phyloP scores from a whole-genome alignment of 2,329 filamentous ascomycete species.

The Trematosphaeria pertusa region DNA sequence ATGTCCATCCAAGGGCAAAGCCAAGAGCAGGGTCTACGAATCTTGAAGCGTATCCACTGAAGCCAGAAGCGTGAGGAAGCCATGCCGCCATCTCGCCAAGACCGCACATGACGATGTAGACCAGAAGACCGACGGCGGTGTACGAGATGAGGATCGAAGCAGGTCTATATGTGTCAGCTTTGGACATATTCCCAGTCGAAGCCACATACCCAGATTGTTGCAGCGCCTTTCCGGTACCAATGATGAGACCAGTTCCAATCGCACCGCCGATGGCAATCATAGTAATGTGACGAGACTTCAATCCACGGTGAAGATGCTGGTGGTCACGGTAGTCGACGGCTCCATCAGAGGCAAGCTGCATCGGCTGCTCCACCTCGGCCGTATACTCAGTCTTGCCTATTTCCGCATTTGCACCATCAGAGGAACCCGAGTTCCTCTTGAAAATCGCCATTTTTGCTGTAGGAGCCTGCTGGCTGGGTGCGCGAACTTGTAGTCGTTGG shows the following conservation, averaged over 20 bases:
- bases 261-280: constrained; percentile 78
- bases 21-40: constrained; percentile 83
- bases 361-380: constrained; percentile 7
- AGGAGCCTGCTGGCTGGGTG: background rate
- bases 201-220: constrained; percentile 52
- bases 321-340: constrained; percentile 35
- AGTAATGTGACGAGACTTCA: constrained; percentile 62
- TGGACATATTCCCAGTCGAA: background rate
- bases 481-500: background rate
- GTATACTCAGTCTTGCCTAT: constrained; percentile 35
- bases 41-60: constrained; percentile 79
- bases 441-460: constrained; percentile 10
- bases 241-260: constrained; percentile 75
- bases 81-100: constrained; percentile 87
- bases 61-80: constrained; percentile 78
- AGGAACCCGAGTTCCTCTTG: constrained; percentile 19
- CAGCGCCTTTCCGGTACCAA: constrained; percentile 65
- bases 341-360: constrained; percentile 31
- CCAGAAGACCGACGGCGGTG: constrained; percentile 71
- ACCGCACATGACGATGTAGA: constrained; percentile 81
- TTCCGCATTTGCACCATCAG: constrained; percentile 37
- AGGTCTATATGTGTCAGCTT: constrained; percentile 54
- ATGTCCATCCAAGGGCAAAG: constrained; percentile 73
- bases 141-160: constrained; percentile 76
- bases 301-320: constrained; percentile 58